phyloP scores from a whole-genome alignment of 495 filamentous ascomycete genomes.

The Parathielavia hyrcaniae region DNA sequence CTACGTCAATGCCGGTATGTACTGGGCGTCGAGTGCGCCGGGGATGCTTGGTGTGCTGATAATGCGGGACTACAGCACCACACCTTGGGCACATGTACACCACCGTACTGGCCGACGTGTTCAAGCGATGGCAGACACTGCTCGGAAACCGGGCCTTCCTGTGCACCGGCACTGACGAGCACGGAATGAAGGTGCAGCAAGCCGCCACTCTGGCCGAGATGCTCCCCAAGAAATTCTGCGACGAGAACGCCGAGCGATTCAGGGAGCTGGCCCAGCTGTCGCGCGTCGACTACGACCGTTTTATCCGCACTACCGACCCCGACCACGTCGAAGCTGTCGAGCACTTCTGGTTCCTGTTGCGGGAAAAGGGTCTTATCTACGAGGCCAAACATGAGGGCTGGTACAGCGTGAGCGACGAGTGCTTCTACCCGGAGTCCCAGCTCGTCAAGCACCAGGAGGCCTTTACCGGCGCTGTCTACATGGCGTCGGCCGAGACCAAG shows the following conservation, averaged over 20 bases:
- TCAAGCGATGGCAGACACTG: constrained; percentile 88
- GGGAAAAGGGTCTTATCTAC: constrained; percentile 75
- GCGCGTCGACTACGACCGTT: constrained; percentile 67
- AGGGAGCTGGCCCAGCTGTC: constrained; percentile 62
- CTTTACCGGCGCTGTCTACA: constrained; percentile 70
- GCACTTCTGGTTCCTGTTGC: constrained; percentile 79
- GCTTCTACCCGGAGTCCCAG: constrained; percentile 75
- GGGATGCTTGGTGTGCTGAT: constrained; percentile 21
- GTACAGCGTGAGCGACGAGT: constrained; percentile 96
- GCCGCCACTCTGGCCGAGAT: constrained; percentile 61
- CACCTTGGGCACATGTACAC: constrained; percentile 94
- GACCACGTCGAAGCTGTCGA: constrained; percentile 81
- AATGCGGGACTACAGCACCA: constrained; percentile 52
- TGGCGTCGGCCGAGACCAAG: constrained; percentile 80
- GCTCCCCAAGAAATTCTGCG: constrained; percentile 49
- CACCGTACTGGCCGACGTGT: constrained; percentile 81
- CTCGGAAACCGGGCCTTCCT: constrained; percentile 63
- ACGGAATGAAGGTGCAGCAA: constrained; percentile 95
- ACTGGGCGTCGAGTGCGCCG: background rate
- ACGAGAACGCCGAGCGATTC: constrained; percentile 59
- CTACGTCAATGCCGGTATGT: constrained; percentile 91
- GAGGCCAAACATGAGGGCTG: constrained; percentile 81
- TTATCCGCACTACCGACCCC: constrained; percentile 82
- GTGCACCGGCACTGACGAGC: constrained; percentile 93
- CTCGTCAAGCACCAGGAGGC: constrained; percentile 72